Percentiles rank a stretch among this genome's conserved stretches.
Conservation (phyloP, 139 green algal species). For the Chlamydomonas schloesseri region DNA sequence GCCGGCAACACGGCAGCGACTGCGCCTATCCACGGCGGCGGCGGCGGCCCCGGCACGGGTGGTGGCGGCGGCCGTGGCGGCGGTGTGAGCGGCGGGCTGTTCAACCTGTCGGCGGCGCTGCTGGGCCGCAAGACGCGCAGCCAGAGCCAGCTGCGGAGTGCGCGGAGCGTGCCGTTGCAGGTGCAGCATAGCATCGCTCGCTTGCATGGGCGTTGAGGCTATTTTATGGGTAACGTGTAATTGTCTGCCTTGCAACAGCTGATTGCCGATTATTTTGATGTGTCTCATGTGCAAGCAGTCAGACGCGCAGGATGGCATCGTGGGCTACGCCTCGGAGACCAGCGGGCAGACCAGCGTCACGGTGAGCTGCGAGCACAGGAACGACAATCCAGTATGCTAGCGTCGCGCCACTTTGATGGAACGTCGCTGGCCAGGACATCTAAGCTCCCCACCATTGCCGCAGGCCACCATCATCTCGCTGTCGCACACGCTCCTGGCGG, state of each 20-base stretch:
- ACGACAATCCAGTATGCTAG: no score
- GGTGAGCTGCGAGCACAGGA: no score
- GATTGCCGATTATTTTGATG: no score
- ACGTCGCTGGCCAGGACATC: no score
- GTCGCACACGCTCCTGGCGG: slow-evolving; percentile 11
- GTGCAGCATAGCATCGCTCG: no score
- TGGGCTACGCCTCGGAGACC: slow-evolving; percentile 12
- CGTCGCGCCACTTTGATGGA: no score
- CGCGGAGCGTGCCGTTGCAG: background rate
- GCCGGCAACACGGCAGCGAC: no score
- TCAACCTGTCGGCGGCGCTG: slow-evolving; percentile 2
- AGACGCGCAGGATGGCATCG: background rate
- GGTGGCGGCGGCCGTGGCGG: background rate
- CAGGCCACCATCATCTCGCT: slow-evolving; percentile 35
- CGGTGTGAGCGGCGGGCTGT: background rate
- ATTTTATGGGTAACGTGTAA: no score
- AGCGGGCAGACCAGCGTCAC: slow-evolving; percentile 3
- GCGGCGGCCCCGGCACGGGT: background rate
- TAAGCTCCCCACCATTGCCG: no score
- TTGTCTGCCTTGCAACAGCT: no score
- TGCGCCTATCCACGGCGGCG: background rate
- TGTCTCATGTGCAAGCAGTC: no score
- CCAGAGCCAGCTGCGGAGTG: background rate
- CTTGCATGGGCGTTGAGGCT: no score
- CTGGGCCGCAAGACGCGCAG: slow-evolving; percentile 24